These are phyloP conservation scores for Orbilia brochopaga DNA, from an alignment of 2,329 filamentous ascomycete genomes.

Conservation along the genomic window DNA sequence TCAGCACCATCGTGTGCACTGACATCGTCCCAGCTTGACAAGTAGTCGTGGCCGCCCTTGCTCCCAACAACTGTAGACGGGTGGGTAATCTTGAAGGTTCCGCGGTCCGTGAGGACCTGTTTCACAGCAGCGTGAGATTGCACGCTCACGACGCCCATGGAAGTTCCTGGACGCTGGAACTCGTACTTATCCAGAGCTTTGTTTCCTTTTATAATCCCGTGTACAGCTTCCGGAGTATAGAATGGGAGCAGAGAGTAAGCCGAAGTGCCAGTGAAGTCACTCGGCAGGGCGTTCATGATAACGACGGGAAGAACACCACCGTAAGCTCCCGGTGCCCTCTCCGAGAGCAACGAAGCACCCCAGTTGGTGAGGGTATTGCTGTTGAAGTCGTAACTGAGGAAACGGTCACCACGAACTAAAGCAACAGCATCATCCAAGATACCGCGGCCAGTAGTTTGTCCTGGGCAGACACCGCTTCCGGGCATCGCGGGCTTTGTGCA, in stretches of 20 bases:
- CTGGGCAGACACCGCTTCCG: conserved; percentile 39
- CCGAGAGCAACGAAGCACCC: conserved; percentile 58
- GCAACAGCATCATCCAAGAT: conserved; percentile 68
- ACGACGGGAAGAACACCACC: conserved; percentile 44
- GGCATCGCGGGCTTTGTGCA: conserved; percentile 52
- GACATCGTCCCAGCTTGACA: conserved; percentile 61
- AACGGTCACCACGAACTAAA: conserved; percentile 67
- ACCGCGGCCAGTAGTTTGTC: conserved; percentile 64
- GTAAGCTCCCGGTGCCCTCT: conserved; percentile 38
- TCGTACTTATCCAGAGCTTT: conserved; percentile 35
- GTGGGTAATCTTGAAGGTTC: conserved; percentile 62
- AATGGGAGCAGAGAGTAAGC: conserved; percentile 41
- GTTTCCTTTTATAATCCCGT: conserved; percentile 44
- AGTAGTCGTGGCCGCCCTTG: conserved; percentile 61
- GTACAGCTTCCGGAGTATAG: conserved; percentile 39
- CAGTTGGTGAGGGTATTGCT: conserved; percentile 62
- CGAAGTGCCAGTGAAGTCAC: conserved; percentile 35
- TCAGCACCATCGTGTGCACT: conserved; percentile 59
- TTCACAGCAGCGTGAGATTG: conserved; percentile 63
- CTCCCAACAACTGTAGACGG: conserved; percentile 59
- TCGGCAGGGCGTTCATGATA: conserved; percentile 35
- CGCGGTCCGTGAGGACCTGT: conserved; percentile 62
- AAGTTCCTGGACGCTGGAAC: conserved; percentile 59
- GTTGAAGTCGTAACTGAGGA: conserved; percentile 63
- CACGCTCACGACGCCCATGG: conserved; percentile 60